Base-by-base conservation (phyloP, 2,329 filamentous ascomycete genomes). In the Colletotrichum destructivum region DNA sequence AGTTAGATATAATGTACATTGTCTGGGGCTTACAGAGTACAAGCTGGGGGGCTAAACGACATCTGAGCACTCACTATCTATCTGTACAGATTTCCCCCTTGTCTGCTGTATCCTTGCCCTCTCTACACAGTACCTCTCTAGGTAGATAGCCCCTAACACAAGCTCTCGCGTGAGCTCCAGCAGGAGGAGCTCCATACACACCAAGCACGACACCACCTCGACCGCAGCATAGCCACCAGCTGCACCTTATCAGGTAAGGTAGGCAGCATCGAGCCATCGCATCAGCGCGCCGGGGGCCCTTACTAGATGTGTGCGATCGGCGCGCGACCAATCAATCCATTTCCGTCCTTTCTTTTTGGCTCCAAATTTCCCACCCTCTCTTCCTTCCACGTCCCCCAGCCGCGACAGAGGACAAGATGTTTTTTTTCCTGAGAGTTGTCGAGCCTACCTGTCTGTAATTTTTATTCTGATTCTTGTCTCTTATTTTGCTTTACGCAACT, bases 271-370 rank as follows among this genome's bases (percentile, higher is more conserved):
- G 9, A 47, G 44, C 9, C 44, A 47, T 47, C 44, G 51, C 23
- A 54, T 49, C 47, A n/a, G 47, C 55, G 47, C 55, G 42, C 55
- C 8, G 55, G 55, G 38, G 38, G 38, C 55, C 55, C 55, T 42
- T 38, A 38, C 35, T 38, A 38, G 35, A 31, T 55, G 31, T n/a
- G 56, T 68, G 51, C 59, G 65, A 72, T 72, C 60, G 59, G 66
- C 66, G 65, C 59, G 69, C 69, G 31, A 69, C 69, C 69, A 72
- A 72, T 69, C 69, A 72, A 72, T 69, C 64, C 66, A 69, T 71
- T 69, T 69, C 42, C 65, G 64, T 64, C 59, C 52, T 72, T 61
- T 64, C 60, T 64, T 69, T 72, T 69, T 49, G 65, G 63, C 54
- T 72, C 65, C 66, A 72, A 69, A 72, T 69, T 69, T 69, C 69